phyloP scores from a whole-genome alignment of 768 basidiomycete species.

The Leccinellum rugosiceps region DNA sequence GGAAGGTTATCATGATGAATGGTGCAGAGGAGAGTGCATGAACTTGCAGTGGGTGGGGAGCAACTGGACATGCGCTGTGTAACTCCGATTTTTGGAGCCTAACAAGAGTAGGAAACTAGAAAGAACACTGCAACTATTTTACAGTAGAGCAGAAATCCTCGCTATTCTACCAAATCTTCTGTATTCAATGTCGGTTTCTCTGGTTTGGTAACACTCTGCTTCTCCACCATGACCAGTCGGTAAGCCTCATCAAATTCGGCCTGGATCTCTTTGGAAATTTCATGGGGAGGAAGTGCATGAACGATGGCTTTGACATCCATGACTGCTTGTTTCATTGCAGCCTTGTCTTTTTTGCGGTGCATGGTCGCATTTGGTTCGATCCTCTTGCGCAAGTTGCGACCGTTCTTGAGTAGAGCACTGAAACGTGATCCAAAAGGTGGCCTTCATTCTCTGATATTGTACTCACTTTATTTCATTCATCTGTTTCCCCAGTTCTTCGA shows the following conservation, averaged over 20 bases:
- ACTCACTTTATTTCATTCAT: slow-evolving; percentile 35
- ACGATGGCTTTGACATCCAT: slow-evolving; percentile 29
- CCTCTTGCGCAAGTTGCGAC: slow-evolving; percentile 26
- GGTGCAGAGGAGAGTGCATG: no score
- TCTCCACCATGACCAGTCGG: slow-evolving; percentile 32
- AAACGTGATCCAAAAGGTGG: not conserved
- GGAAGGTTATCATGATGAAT: no score
- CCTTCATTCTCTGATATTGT: not conserved
- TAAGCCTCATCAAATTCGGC: slow-evolving; percentile 29
- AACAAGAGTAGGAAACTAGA: no score
- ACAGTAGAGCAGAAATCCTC: not conserved
- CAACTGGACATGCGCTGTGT: no score
- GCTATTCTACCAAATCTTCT: slow-evolving; percentile 19
- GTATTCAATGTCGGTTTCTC: slow-evolving; percentile 24
- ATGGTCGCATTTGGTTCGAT: slow-evolving; percentile 31
- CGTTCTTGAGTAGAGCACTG: slow-evolving; percentile 29
- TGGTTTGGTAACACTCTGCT: not conserved
- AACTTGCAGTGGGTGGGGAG: no score
- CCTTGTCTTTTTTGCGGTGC: slow-evolving; percentile 26
- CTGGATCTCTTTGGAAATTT: slow-evolving; percentile 13
- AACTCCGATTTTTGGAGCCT: no score
- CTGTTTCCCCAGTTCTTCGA: slow-evolving; percentile 33
- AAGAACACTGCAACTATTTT: not conserved
- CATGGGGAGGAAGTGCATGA: slow-evolving; percentile 16
- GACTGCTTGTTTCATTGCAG: slow-evolving; percentile 27